These are phyloP conservation scores for Coemansia sp. DNA, from an alignment of 192 early-diverging fungal species.

Conservation along the genomic window DNA sequence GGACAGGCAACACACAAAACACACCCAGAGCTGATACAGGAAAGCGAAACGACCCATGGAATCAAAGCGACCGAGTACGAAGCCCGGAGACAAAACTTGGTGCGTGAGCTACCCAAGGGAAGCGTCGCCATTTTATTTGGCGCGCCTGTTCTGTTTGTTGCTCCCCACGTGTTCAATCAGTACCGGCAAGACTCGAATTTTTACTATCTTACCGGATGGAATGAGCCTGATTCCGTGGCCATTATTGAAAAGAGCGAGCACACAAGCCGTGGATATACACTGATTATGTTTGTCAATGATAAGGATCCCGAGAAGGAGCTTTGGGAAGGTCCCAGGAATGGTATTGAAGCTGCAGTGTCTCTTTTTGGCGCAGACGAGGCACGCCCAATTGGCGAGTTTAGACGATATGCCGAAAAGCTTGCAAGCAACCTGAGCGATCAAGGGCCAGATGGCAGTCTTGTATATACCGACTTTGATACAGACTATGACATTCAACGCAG, in stretches of 20 bases:
- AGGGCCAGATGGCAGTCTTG: slow-evolving; percentile 5
- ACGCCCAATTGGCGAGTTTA: slow-evolving; percentile 29
- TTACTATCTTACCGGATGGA: slow-evolving; percentile 86
- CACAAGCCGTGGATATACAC: slow-evolving; percentile 64
- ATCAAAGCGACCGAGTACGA: slow-evolving; percentile 77
- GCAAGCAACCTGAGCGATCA: slow-evolving; percentile 4
- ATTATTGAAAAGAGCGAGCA: slow-evolving; percentile 60
- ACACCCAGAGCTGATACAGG: slow-evolving; percentile 79
- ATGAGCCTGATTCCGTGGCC: slow-evolving; percentile 84
- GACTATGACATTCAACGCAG: slow-evolving; percentile 32
- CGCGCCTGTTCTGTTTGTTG: slow-evolving; percentile 77
- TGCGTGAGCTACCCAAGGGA: slow-evolving; percentile 62
- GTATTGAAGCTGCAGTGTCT: slow-evolving; percentile 71
- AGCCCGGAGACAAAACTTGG: slow-evolving; percentile 64
- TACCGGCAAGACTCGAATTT: slow-evolving; percentile 95
- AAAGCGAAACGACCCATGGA: slow-evolving; percentile 79
- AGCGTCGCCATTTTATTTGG: slow-evolving; percentile 72
- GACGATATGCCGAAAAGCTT: slow-evolving; percentile 17
- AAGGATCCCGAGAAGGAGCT: slow-evolving; percentile 72
- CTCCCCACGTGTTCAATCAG: slow-evolving; percentile 90
- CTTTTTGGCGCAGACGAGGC: slow-evolving; percentile 83
- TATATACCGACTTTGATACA: slow-evolving; percentile 32
- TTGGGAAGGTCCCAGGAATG: slow-evolving; percentile 92
- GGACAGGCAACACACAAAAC: slow-evolving; percentile 84
- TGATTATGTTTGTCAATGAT: slow-evolving; percentile 85